Evolutionary conservation across 192 early-diverging fungal species (phyloP), one percentile per base, ranked within the genome.

Genomic region (Coemansia sp.): DNA sequence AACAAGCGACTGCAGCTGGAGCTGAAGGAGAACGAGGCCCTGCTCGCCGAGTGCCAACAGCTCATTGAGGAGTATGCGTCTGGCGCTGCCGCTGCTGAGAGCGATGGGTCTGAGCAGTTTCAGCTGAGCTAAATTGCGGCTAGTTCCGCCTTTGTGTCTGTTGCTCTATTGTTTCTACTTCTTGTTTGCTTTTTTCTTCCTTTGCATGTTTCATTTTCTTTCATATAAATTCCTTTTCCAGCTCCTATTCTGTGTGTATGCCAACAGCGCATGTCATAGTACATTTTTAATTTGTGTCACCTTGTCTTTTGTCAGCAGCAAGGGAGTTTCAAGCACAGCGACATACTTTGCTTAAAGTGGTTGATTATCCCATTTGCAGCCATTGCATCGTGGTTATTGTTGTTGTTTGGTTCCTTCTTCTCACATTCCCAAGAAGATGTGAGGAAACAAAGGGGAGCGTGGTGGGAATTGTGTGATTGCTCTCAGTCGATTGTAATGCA

Each of bases 31-130:
- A 77, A 77, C 63, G 80, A 82, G 58, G 64, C 56, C 0, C 57
- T 82, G 16, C 64, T 82, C 49, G 70, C 75, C 41, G 80, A 82
- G 50, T 82, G 80, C 65, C 75, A 82, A 42, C 62, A 68, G 68
- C 56, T 74, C 46, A 75, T 82, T 11, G 80, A 82, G 62, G 75
- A 77, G 68, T 82, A 74, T 65, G 80, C 67, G 1, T 64, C 70
- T 38, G 66, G 45, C 10, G 67, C 16, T 50, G 48, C 48, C 63
- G 78, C 64, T 2, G 68, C 63, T 16, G 66, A 59, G 7, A 67
- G 71, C 57, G 50, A 68, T 16, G 64, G 61, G 55, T 44, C 63
- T 54, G 51, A 59, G 38, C 57, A 59, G 16, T 40, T 59, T 19
- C 57, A 59, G 57, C 38, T 59, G 57, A 38, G 39, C 57, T 59